Conservation (phyloP, 2,329 filamentous ascomycete genomes). For the Diplodia sapinea region DNA sequence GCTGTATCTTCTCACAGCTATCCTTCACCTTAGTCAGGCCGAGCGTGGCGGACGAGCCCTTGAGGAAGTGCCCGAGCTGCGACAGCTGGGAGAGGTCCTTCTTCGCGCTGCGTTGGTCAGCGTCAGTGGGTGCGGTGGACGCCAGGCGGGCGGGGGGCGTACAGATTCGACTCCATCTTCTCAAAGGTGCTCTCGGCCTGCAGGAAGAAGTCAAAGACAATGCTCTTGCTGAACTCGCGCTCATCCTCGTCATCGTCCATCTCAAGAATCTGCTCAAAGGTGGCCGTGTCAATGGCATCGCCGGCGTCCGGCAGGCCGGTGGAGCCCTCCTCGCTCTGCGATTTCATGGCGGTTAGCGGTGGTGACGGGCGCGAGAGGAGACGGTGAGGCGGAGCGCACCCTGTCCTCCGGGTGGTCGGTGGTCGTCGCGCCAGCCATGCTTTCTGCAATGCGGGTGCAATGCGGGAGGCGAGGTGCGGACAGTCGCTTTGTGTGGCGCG, state of each 20-base stretch:
- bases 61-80: slow-evolving; percentile 90
- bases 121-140: not conserved
- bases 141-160: slow-evolving; percentile 51
- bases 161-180: slow-evolving; percentile 85
- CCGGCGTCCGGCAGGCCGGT: slow-evolving; percentile 67
- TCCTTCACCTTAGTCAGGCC: slow-evolving; percentile 90
- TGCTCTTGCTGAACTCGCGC: slow-evolving; percentile 83
- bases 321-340: slow-evolving; percentile 54
- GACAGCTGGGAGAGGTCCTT: slow-evolving; percentile 78
- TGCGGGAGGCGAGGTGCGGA: not conserved
- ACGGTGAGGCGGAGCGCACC: slow-evolving; percentile 30
- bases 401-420: slow-evolving; percentile 34
- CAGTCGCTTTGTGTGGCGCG: slow-evolving; percentile 26
- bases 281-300: slow-evolving; percentile 76
- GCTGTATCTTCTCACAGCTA: slow-evolving; percentile 94
- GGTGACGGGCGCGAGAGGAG: slow-evolving; percentile 11
- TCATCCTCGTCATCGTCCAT: slow-evolving; percentile 94
- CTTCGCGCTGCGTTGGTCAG: slow-evolving; percentile 59
- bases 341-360: slow-evolving; percentile 37
- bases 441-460: slow-evolving; percentile 4
- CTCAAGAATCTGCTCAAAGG: slow-evolving; percentile 94
- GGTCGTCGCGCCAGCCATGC: slow-evolving; percentile 26
- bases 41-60: slow-evolving; percentile 93
- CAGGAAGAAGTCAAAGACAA: slow-evolving; percentile 91
- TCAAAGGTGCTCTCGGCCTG: slow-evolving; percentile 86